Evolutionary conservation across 2,329 filamentous ascomycete species (phyloP).

Genomic region (Trichoderma cornu-damae): DNA sequence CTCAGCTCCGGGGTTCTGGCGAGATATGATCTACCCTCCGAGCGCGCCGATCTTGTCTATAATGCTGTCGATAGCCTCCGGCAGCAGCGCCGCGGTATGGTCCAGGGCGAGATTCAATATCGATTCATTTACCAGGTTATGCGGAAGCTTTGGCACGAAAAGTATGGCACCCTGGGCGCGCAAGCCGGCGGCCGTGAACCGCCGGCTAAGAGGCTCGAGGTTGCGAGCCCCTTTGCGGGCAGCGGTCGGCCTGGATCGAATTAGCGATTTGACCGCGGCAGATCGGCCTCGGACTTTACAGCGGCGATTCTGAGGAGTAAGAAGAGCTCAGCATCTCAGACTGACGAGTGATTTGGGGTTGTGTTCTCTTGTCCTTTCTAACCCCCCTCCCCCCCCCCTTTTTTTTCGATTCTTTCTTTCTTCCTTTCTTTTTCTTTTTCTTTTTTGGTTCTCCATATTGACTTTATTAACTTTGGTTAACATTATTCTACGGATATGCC

Average conservation of each 20-base stretch:
- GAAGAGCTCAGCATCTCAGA: conserved; percentile 6
- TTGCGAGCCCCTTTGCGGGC: conserved; percentile 41
- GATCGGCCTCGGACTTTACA: conserved; percentile 6
- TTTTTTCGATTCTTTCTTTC: neutral
- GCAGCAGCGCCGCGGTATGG: conserved; percentile 90
- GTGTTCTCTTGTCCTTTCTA: neutral
- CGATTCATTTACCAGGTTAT: conserved; percentile 85
- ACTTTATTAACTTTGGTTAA: too few species aligned
- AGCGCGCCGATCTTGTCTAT: conserved; percentile 60
- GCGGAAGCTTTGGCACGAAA: conserved; percentile 66
- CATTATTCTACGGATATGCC: neutral
- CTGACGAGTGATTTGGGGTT: conserved; percentile 14
- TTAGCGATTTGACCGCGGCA: conserved; percentile 16
- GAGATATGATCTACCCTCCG: conserved; percentile 34
- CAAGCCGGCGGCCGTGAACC: conserved; percentile 37
- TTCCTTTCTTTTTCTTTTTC: neutral
- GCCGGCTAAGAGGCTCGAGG: conserved; percentile 50
- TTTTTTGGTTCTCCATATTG: too few species aligned
- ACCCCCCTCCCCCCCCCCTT: too few species aligned
- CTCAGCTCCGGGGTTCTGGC: conserved; percentile 68
- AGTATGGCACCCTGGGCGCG: conserved; percentile 43
- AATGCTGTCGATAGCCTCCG: conserved; percentile 74
- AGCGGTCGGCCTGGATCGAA: conserved; percentile 7
- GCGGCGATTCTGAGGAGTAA: conserved; percentile 11
- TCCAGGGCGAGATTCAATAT: conserved; percentile 81